phyloP scores from a whole-genome alignment of 2,329 filamentous ascomycete genomes.

The Venturia pyrina region DNA sequence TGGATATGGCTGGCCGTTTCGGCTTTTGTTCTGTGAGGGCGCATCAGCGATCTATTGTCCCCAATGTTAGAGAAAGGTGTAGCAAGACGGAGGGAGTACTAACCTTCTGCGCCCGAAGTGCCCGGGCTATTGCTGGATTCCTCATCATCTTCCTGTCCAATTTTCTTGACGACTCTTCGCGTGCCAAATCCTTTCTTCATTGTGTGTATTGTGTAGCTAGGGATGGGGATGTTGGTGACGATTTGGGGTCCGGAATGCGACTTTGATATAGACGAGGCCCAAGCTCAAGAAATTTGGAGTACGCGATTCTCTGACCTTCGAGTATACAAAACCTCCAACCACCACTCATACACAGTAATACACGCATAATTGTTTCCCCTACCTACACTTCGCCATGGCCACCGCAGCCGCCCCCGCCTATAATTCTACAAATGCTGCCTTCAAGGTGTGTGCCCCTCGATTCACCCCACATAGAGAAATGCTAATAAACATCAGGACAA shows the following conservation, averaged over 20 bases:
- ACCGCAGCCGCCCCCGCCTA: not conserved
- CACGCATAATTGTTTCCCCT: not conserved
- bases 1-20: slow-evolving; percentile 36
- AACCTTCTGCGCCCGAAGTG: slow-evolving; percentile 7
- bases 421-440: slow-evolving; percentile 47
- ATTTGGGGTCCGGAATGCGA: not conserved
- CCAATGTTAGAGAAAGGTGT: slow-evolving; percentile 13
- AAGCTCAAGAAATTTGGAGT: slow-evolving; percentile 1
- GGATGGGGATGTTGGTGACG: not conserved
- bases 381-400: not conserved
- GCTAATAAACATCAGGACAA: slow-evolving; percentile 53
- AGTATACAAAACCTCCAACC: not conserved
- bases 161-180: slow-evolving; percentile 63
- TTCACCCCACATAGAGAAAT: slow-evolving; percentile 10
- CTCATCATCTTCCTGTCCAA: slow-evolving; percentile 62
- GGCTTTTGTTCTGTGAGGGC: slow-evolving; percentile 37
- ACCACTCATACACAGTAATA: not conserved
- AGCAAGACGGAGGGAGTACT: slow-evolving; percentile 21
- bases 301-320: not conserved
- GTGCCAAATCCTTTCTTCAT: slow-evolving; percentile 50
- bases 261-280: not conserved
- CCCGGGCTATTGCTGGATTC: slow-evolving; percentile 13
- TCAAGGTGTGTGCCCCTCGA: slow-evolving; percentile 42
- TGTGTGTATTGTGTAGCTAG: slow-evolving; percentile 18
- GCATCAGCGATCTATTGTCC: slow-evolving; percentile 32